phyloP scores from a whole-genome alignment of 305 asterid species.

The Solanum hybrid region DNA sequence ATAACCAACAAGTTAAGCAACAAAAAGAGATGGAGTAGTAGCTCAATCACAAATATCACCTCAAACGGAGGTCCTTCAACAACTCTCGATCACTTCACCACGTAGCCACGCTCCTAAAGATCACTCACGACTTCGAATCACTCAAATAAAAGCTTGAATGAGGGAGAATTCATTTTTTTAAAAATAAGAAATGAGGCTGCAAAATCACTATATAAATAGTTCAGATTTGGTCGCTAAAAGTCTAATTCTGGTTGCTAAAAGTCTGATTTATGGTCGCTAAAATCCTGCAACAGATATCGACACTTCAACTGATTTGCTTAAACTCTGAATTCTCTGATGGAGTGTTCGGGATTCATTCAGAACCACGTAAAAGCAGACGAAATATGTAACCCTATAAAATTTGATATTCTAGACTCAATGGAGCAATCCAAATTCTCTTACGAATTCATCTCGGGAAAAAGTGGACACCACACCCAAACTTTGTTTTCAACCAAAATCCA shows the following conservation, averaged over 20 bases:
- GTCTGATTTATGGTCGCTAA: background rate
- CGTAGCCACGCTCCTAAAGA: background rate
- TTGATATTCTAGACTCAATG: too few species aligned
- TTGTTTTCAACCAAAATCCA: background rate
- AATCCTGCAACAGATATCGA: background rate
- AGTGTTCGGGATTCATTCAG: too few species aligned
- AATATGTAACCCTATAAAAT: too few species aligned
- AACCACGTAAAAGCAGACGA: too few species aligned
- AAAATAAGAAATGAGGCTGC: background rate
- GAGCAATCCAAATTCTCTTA: too few species aligned
- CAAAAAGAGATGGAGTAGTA: background rate
- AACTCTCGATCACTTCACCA: background rate
- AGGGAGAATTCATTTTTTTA: background rate
- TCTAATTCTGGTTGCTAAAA: background rate
- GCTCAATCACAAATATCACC: background rate
- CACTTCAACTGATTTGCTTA: too few species aligned
- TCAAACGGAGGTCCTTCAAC: background rate
- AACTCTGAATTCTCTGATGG: too few species aligned
- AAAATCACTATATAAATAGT: background rate
- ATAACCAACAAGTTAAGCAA: background rate
- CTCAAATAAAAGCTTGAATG: background rate
- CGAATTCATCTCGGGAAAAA: too few species aligned
- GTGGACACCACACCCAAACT: background rate
- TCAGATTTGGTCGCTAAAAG: background rate
- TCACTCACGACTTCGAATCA: background rate